phyloP scores from a whole-genome alignment of 371 early-diverging fungal genomes.

The Apophysomyces sp. region DNA sequence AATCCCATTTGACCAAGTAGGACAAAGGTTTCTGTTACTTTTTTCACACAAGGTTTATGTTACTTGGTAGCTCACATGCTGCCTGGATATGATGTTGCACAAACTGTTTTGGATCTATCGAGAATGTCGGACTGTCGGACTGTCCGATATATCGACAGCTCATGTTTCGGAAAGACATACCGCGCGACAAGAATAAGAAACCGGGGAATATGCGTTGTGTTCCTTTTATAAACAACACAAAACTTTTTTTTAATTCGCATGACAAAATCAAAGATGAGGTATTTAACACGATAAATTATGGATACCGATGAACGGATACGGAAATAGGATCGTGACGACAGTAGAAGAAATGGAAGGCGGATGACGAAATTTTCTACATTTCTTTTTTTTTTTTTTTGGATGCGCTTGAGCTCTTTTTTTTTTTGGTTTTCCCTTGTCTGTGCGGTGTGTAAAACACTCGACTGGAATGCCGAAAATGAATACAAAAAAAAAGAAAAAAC shows the following conservation, averaged over 20 bases:
- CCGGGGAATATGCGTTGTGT: too few relatives aligned
- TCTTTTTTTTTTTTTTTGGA: background rate
- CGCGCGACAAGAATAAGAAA: too few relatives aligned
- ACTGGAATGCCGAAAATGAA: conserved; percentile 3
- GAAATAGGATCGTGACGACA: background rate
- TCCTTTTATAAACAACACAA: too few relatives aligned
- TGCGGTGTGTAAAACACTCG: background rate
- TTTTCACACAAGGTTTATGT: too few relatives aligned
- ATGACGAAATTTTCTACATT: background rate
- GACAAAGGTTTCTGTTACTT: background rate
- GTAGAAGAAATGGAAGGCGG: conserved; percentile 1
- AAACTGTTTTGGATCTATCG: background rate
- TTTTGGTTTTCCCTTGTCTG: background rate
- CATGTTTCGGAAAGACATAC: too few relatives aligned
- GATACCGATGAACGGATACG: background rate
- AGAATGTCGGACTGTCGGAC: background rate
- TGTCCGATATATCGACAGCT: background rate
- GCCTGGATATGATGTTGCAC: background rate
- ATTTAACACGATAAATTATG: background rate
- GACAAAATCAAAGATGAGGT: background rate
- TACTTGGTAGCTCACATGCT: background rate
- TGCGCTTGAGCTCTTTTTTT: background rate
- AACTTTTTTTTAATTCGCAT: too few relatives aligned
- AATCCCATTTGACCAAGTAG: background rate
- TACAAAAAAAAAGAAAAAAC: background rate